Conservation (phyloP, 2,329 filamentous ascomycete species). For the Neonectria magnoliae region DNA sequence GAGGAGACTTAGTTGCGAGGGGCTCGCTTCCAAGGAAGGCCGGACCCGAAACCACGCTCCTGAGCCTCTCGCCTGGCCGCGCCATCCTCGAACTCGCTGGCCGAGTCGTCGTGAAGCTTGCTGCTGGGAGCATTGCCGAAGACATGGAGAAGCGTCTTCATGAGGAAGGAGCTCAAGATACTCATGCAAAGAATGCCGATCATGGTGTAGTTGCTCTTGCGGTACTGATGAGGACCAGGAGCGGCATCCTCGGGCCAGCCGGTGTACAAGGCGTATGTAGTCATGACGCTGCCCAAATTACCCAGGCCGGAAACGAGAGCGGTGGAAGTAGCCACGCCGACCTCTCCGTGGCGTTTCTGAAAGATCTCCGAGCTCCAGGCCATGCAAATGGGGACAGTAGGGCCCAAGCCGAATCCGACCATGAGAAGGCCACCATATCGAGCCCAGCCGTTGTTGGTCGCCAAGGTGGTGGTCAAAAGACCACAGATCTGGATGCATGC, state of each 20-base stretch:
- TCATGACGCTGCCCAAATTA: conserved; percentile 86
- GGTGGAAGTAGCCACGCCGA: conserved; percentile 86
- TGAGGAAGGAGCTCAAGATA: conserved; percentile 75
- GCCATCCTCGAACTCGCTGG: conserved; percentile 65
- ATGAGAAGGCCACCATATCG: conserved; percentile 90
- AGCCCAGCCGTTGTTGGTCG: conserved; percentile 76
- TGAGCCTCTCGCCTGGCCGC: conserved; percentile 67
- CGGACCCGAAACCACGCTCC: conserved; percentile 66
- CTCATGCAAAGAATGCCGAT: conserved; percentile 84
- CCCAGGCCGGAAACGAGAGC: conserved; percentile 88
- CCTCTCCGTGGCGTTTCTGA: conserved; percentile 87
- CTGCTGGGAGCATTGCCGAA: conserved; percentile 64
- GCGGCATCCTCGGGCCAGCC: conserved; percentile 83
- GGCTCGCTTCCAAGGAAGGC: conserved; percentile 49
- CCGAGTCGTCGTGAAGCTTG: conserved; percentile 55
- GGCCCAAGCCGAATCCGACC: conserved; percentile 89
- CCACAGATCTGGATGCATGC: conserved; percentile 84
- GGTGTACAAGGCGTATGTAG: conserved; percentile 88
- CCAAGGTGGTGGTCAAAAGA: conserved; percentile 81
- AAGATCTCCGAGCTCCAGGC: conserved; percentile 93
- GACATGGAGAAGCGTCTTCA: conserved; percentile 72
- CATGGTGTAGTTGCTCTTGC: conserved; percentile 88
- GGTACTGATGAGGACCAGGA: conserved; percentile 76
- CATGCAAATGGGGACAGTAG: conserved; percentile 93
- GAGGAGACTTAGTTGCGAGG: conserved; percentile 37